Base-by-base conservation (phyloP, 176 grass and related monocot species). In the Oryza australiensis region DNA sequence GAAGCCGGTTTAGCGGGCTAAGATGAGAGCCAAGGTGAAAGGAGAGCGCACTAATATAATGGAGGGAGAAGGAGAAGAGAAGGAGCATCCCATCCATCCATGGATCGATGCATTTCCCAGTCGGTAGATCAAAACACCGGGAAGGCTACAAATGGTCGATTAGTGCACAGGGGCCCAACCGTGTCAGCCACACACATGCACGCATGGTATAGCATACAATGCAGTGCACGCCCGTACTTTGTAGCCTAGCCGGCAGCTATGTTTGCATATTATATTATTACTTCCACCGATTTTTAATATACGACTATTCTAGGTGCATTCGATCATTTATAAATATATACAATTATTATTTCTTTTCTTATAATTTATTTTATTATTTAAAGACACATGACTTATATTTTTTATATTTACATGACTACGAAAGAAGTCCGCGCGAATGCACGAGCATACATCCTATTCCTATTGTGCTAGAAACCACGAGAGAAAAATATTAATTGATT, bases 121-220 rank as follows among this genome's bases (percentile, higher is more conserved):
- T 94, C 85, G 89, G 91, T 88, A 80, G 85, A 94, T 72, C 75
- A 42, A 46, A 86, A 92, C 94, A 92, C 10, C 80, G 59, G 80
- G 85, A 97, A 97, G 77, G 41, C 24, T 86, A 94, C 94, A 97
- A 90, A 90, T 60, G 81, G 83, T 85, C 64, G 37, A 68, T 64
- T 65, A 74, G 84, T 33, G 60, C 66, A 13, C 46, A 64, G 13
- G 79, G 69, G 30, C 83, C 68, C 88, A 74, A 73, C 40, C 13
- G 66, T 15, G 33, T 2, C 5, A 78, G 41, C 55, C 22, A 22
- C 35, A 62, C 45, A 72, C 71, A 64, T 66, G 72, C 53, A 18
- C 59, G 45, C 22, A 60, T 60, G n/a, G 51, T 20, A 55, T 55
- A n/a, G 13, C 43, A 14, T 46, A 46, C 43, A 46, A 1, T 18